Evolutionary conservation across 495 filamentous ascomycete species (phyloP).

Genomic region (Penicillium lividum): DNA sequence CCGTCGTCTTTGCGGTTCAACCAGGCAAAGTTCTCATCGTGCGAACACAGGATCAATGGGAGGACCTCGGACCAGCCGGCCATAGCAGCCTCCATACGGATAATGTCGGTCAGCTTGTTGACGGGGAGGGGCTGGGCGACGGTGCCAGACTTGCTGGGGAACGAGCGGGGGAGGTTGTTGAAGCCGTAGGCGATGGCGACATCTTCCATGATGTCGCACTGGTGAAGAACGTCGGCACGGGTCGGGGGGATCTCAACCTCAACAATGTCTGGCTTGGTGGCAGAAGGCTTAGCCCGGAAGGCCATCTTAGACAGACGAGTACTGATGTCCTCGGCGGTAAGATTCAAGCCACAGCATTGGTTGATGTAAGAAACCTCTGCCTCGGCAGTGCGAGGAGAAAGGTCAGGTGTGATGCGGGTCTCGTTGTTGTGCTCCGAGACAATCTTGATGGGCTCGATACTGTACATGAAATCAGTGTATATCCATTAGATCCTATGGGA

Average conservation of each 20-base stretch:
- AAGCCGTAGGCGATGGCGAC: constrained; percentile 94
- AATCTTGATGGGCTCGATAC: constrained; percentile 87
- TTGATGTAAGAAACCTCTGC: constrained; percentile 93
- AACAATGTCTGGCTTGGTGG: constrained; percentile 61
- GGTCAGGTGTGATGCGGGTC: constrained; percentile 75
- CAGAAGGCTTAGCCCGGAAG: constrained; percentile 71
- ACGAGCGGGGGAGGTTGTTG: constrained; percentile 83
- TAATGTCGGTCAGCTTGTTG: constrained; percentile 93
- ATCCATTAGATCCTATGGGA: not conserved
- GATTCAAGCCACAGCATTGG: constrained; percentile 77
- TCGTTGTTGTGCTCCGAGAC: constrained; percentile 87
- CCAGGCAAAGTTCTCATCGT: constrained; percentile 98
- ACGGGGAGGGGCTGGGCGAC: constrained; percentile 84
- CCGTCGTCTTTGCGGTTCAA: constrained; percentile 91
- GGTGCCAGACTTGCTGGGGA: constrained; percentile 79
- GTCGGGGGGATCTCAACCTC: constrained; percentile 84
- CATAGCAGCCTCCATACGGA: constrained; percentile 88
- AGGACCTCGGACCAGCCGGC: constrained; percentile 96
- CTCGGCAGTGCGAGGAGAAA: constrained; percentile 70
- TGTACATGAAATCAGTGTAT: constrained; percentile 19
- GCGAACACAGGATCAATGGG: constrained; percentile 94
- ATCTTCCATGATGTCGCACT: constrained; percentile 99
- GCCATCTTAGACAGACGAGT: constrained; percentile 84
- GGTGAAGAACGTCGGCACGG: constrained; percentile 91
- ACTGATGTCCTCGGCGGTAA: constrained; percentile 71